Percentiles rank a stretch among this genome's conserved stretches.
Evolutionary conservation across 257 asterid species (phyloP).

Genomic region (Leptodermis oblonga): DNA sequence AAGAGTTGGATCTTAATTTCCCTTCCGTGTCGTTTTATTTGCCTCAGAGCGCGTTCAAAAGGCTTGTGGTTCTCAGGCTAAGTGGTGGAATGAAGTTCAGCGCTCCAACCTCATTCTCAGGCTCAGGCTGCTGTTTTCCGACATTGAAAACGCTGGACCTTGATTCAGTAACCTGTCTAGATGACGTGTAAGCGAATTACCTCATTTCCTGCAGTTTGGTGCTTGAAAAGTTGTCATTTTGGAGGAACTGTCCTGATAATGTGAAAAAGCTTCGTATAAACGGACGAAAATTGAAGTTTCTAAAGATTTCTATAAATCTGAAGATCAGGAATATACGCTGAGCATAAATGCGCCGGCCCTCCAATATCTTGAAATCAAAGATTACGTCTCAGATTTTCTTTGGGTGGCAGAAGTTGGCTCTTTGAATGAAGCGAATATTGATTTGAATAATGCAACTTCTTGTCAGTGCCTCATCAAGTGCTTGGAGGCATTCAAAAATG

Average conservation of each 20-base stretch:
- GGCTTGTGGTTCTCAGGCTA: constrained; percentile 2
- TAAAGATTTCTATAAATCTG: neutral
- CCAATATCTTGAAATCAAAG: neutral
- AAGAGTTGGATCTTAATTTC: neutral
- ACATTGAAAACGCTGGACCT: neutral
- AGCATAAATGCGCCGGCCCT: neutral
- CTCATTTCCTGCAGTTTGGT: neutral
- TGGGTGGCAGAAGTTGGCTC: neutral
- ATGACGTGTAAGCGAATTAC: neutral
- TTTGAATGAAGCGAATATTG: neutral
- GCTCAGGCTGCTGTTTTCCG: neutral
- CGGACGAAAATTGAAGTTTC: neutral
- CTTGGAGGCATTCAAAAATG: neutral
- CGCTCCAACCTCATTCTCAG: neutral
- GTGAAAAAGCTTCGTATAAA: neutral
- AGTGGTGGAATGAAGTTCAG: neutral
- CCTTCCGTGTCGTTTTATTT: neutral
- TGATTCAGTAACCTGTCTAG: neutral
- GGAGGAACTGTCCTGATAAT: neutral
- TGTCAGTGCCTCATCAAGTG: neutral
- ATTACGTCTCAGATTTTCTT: too few species aligned
- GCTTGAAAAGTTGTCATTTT: constrained; percentile 2
- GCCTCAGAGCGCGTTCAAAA: neutral
- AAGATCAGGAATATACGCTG: neutral
- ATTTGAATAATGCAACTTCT: neutral